Conservation (phyloP, 2,329 filamentous ascomycete genomes). For the Didymella keratinophila region DNA sequence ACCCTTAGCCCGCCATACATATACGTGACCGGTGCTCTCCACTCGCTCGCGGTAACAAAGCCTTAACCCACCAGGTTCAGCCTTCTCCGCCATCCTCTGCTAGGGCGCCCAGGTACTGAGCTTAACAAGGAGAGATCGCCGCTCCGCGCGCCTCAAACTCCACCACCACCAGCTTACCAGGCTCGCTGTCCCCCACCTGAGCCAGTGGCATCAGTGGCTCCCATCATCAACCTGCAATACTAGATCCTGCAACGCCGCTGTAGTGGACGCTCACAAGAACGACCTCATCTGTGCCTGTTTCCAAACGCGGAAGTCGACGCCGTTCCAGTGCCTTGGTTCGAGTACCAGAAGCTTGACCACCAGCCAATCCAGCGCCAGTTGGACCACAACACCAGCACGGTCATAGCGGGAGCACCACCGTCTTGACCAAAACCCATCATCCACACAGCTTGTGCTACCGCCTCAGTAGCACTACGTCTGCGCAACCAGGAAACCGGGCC, state of each 20-base stretch:
- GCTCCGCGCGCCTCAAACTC: conserved; percentile 50
- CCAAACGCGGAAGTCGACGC: conserved; percentile 38
- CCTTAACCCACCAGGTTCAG: conserved; percentile 55
- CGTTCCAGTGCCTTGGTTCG: conserved; percentile 36
- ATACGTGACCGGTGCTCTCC: conserved; percentile 53
- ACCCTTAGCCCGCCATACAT: conserved; percentile 54
- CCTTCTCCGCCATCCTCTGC: conserved; percentile 55
- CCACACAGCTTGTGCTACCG: conserved; percentile 50
- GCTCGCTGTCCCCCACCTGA: conserved; percentile 28
- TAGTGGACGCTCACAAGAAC: conserved; percentile 29
- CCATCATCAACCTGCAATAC: conserved; percentile 45
- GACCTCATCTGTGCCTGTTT: conserved; percentile 31
- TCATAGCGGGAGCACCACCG: conserved; percentile 38
- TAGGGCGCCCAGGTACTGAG: conserved; percentile 56
- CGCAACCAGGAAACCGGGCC: conserved; percentile 57
- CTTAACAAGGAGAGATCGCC: conserved; percentile 61
- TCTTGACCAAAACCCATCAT: conserved; percentile 47
- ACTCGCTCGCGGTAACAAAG: conserved; percentile 50
- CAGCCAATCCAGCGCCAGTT: conserved; percentile 40
- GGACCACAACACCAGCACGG: conserved; percentile 40
- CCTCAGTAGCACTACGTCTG: conserved; percentile 56
- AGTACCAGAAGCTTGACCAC: conserved; percentile 25
- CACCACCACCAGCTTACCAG: conserved; percentile 41
- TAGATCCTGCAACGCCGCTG: conserved; percentile 43
- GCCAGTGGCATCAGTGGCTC: conserved; percentile 32